phyloP scores from a whole-genome alignment of 2,329 filamentous ascomycete genomes.

The Aotearoamyces nothofagi region DNA sequence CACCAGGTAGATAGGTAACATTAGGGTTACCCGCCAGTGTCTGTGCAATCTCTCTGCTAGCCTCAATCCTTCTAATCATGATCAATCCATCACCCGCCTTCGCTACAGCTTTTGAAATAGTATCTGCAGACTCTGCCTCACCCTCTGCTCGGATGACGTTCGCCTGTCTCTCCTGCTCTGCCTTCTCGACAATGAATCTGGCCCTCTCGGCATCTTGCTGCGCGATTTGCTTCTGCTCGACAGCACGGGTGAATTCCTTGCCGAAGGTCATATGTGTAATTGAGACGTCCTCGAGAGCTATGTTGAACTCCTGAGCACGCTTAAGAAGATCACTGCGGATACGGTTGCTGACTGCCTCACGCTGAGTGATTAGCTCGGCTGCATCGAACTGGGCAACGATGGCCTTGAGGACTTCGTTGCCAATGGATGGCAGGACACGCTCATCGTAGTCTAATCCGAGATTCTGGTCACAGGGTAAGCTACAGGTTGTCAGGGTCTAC shows the following conservation, averaged over 20 bases:
- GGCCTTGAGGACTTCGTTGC: constrained; percentile 97
- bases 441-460: constrained; percentile 98
- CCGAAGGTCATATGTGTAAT: constrained; percentile 99
- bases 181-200: constrained; percentile 95
- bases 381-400: constrained; percentile 99
- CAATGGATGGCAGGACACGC: constrained; percentile 93
- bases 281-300: constrained; percentile 93
- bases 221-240: constrained; percentile 99
- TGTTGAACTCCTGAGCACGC: constrained; percentile 95
- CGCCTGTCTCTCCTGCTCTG: constrained; percentile 96
- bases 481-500: constrained; percentile 1
- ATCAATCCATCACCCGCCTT: constrained; percentile 90
- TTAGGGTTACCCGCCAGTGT: constrained; percentile 85
- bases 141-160: constrained; percentile 97
- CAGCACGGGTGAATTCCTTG: constrained; percentile 94
- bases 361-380: constrained; percentile 95
- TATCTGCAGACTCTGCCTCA: constrained; percentile 92
- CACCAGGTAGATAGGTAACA: constrained; percentile 82
- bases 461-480: constrained; percentile 56
- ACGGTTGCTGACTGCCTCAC: constrained; percentile 88
- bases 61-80: constrained; percentile 94
- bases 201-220: constrained; percentile 97
- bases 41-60: constrained; percentile 86
- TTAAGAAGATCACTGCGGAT: constrained; percentile 86
- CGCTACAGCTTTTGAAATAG: constrained; percentile 83